Evolutionary conservation across 1,139 yeast genomes (phyloP).

Genomic region (Suhomyces maxii): DNA sequence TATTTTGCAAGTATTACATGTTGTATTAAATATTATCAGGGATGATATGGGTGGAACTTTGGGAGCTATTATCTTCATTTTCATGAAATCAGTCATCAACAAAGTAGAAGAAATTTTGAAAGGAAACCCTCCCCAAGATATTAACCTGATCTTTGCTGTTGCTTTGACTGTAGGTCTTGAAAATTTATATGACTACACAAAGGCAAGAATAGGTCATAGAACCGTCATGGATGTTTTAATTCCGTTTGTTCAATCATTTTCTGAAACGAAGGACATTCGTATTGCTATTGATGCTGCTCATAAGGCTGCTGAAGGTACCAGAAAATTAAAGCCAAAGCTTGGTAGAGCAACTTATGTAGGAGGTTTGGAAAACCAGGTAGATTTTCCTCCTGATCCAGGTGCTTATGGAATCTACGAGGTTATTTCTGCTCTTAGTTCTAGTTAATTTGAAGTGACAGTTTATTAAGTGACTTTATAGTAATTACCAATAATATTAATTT

Average conservation of each 20-base stretch:
- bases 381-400: conserved; percentile 1
- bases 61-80: conserved; percentile 51
- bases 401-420: neutral
- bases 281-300: neutral
- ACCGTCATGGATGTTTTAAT: conserved; percentile 56
- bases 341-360: conserved; percentile 1
- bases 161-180: conserved; percentile 32
- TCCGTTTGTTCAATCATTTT: conserved; percentile 41
- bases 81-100: conserved; percentile 42
- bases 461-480: too few species aligned
- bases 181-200: conserved; percentile 41
- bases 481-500: too few species aligned
- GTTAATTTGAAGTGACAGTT: neutral
- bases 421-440: neutral
- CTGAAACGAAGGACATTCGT: conserved; percentile 20
- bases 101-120: conserved; percentile 25
- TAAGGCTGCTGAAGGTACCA: neutral
- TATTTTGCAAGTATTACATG: conserved; percentile 28
- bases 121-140: conserved; percentile 13
- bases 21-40: conserved; percentile 41
- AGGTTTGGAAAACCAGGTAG: neutral
- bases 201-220: conserved; percentile 51
- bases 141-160: conserved; percentile 25
- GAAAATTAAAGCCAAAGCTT: neutral
- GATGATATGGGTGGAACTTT: conserved; percentile 58